These are phyloP conservation scores for Asparagopsis taxiformis DNA, from an alignment of 31 red algal species.

Conservation along the genomic window DNA sequence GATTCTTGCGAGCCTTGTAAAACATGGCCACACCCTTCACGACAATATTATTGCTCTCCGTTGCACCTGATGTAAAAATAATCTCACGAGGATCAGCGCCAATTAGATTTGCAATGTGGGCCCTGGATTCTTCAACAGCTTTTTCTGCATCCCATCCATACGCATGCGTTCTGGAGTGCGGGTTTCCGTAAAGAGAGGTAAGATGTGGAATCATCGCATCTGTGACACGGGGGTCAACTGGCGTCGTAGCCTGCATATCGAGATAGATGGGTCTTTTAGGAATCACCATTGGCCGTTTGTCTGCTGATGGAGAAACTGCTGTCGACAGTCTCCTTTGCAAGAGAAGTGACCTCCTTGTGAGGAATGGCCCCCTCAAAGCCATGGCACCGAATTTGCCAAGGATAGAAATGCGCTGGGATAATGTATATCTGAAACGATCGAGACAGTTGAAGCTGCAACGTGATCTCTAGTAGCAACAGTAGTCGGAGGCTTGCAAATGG, in stretches of 20 bases:
- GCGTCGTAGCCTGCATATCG: slow-evolving; percentile 95
- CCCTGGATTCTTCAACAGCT: slow-evolving; percentile 73
- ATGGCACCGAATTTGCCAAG: no score
- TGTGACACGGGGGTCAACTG: slow-evolving; percentile 81
- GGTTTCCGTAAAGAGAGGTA: slow-evolving; percentile 75
- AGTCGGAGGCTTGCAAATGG: no score
- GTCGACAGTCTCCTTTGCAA: no score
- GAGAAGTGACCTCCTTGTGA: no score
- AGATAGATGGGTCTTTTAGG: slow-evolving; percentile 76
- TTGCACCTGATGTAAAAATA: slow-evolving; percentile 98
- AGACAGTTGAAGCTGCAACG: no score
- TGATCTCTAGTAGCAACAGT: no score
- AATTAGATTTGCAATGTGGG: slow-evolving; percentile 73
- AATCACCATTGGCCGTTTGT: no score
- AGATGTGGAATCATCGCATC: slow-evolving; percentile 74
- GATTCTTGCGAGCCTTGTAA: slow-evolving; percentile 79
- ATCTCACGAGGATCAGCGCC: slow-evolving; percentile 91
- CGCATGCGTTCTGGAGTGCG: slow-evolving; percentile 91
- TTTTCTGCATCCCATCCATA: slow-evolving; percentile 95
- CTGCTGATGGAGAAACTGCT: no score
- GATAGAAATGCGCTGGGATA: no score
- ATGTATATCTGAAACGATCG: no score
- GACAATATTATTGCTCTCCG: slow-evolving; percentile 95
- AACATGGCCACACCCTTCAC: slow-evolving; percentile 95
- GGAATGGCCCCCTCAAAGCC: no score